Conservation (phyloP, 1,284 basidiomycete genomes). For the Boletus albobrunnescens region DNA sequence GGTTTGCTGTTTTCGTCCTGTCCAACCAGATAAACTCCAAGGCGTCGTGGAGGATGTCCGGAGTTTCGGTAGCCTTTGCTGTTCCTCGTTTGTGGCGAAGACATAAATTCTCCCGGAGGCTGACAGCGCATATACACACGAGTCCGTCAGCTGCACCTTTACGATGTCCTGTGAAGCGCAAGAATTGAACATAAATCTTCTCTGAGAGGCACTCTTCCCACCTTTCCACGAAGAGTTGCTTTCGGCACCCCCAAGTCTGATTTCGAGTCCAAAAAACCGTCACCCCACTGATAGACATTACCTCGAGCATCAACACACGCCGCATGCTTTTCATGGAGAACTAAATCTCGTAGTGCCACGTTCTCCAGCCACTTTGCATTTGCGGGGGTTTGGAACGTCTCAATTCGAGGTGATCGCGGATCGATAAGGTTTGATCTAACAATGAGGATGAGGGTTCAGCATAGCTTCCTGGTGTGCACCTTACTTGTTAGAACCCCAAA, state of each 20-base stretch:
- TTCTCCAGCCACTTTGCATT: constrained; percentile 54
- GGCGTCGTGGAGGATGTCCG: constrained; percentile 42
- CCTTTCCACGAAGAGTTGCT: constrained; percentile 67
- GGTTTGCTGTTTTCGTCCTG: constrained; percentile 52
- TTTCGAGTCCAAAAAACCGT: constrained; percentile 49
- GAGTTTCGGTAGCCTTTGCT: constrained; percentile 39
- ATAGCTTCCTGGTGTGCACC: constrained; percentile 12
- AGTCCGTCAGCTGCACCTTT: constrained; percentile 52
- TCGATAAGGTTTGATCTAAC: constrained; percentile 45
- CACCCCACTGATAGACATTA: constrained; percentile 88
- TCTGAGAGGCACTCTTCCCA: constrained; percentile 32
- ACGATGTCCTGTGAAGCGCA: constrained; percentile 57
- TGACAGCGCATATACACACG: constrained; percentile 69
- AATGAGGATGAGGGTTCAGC: constrained; percentile 1
- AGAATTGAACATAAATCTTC: neutral
- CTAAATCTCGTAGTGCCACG: constrained; percentile 73
- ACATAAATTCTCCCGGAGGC: constrained; percentile 72
- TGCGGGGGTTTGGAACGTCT: constrained; percentile 46
- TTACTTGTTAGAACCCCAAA: constrained; percentile 61
- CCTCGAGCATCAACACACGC: constrained; percentile 84
- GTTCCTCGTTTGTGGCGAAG: constrained; percentile 49
- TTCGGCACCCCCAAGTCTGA: constrained; percentile 23
- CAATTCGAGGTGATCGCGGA: constrained; percentile 35
- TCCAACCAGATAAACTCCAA: constrained; percentile 55
- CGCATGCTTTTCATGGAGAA: constrained; percentile 69